Base-by-base conservation (phyloP, 345 rosid species). In the Eucalyptus microcorys region DNA sequence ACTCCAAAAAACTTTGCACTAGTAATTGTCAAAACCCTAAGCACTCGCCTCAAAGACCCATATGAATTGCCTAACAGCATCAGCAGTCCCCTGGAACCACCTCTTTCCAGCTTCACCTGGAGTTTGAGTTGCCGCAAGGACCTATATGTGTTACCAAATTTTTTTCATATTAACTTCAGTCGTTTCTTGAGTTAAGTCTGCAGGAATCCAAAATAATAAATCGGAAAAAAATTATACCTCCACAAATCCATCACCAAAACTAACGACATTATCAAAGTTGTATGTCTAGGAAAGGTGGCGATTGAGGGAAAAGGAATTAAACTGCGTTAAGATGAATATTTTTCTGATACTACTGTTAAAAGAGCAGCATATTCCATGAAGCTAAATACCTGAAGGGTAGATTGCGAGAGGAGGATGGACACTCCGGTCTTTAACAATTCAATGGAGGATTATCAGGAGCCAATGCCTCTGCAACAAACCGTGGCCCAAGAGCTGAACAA, bases 71-170 rank as follows among this genome's bases (percentile, higher is more conserved):
- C 99, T 95, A 86, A 97, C 99, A 93, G 99, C 99, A 94, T 97
- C 99, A 52, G 99, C 99, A 40, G 99, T 97, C 92, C 99, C 99
- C 94, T 97, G 98, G 91, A 96, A 97, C 99, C 99, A 97, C 27
- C 91, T 94, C 91, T 93, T 95, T 87, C 99, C 99, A 10, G 97
- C 90, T 92, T 96, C 99, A 32, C 99, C 98, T 0, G 98, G 95
- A 13, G 99, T 97, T 94, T 97, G 99, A 89, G 99, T 97, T 88
- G 99, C 99, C 81, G 98, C 99, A 19, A 97, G 93, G 92, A 97
- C 96, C 99, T 97, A 92, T 89, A 15, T 66, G 21, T 37, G 10
- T 66, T 37, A 14, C 22, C 76, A 32, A 66, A 17, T 66, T n/a
- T 64, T 64, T 64, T 66, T 66, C 76, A n/a, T n/a, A 66, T 15